phyloP scores from a whole-genome alignment of 176 grass and related monocot species.

The Oryza glaberrima region DNA sequence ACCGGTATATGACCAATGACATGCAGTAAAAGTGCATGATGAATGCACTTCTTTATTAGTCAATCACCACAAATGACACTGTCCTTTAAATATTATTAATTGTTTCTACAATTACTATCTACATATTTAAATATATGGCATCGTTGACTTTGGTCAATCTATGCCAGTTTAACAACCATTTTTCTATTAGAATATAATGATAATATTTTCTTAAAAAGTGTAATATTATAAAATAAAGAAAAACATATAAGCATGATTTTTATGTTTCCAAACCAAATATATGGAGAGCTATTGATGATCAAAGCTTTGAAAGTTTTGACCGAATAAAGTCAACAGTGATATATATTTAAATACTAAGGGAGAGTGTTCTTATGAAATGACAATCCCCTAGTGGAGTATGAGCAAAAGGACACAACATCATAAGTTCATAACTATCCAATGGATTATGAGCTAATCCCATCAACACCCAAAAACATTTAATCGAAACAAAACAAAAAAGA shows the following conservation, averaged over 20 bases:
- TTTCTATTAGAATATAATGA: too few species aligned
- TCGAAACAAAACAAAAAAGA: neutral
- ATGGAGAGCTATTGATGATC: too few species aligned
- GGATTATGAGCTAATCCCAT: slow-evolving; percentile 37
- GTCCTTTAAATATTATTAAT: neutral
- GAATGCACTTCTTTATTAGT: slow-evolving; percentile 4
- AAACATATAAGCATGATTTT: too few species aligned
- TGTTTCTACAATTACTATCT: neutral
- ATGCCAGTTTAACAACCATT: too few species aligned
- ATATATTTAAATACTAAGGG: too few species aligned
- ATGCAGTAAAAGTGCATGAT: neutral
- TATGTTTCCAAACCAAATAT: too few species aligned
- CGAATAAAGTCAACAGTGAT: too few species aligned
- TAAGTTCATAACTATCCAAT: neutral
- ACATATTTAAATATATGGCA: too few species aligned
- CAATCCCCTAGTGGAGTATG: neutral
- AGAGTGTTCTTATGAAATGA: neutral
- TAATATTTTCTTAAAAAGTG: too few species aligned
- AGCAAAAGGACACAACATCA: neutral
- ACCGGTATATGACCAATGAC: neutral
- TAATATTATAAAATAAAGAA: too few species aligned
- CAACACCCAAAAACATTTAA: neutral
- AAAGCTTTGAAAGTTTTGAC: too few species aligned
- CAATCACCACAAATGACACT: slow-evolving; percentile 4
- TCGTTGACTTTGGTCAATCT: too few species aligned